These are phyloP conservation scores for Marasmius sp. DNA, from an alignment of 1,284 basidiomycete genomes.

Conservation along the genomic window DNA sequence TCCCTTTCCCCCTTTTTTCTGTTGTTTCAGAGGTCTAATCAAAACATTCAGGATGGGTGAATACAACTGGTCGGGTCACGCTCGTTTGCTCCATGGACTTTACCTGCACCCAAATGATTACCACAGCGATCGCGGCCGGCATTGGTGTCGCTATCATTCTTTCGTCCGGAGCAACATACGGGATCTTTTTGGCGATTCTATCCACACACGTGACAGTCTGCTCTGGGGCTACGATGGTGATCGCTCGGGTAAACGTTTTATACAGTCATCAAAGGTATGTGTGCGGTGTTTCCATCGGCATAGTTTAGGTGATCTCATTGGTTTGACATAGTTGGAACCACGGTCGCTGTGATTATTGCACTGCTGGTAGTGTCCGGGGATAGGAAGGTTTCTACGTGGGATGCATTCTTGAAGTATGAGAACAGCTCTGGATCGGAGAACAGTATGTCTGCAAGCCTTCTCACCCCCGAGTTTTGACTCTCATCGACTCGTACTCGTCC, in stretches of 20 bases:
- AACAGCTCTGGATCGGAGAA: conserved; percentile 71
- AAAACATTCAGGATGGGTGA: conserved; percentile 48
- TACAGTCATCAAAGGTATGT: conserved; percentile 59
- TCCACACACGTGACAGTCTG: conserved; percentile 67
- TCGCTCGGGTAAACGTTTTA: conserved; percentile 72
- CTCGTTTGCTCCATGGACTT: conserved; percentile 76
- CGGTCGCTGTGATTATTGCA: conserved; percentile 57
- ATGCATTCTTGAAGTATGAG: conserved; percentile 69
- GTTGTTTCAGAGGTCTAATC: neutral
- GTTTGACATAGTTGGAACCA: conserved; percentile 48
- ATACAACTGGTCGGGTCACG: conserved; percentile 58
- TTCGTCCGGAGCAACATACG: conserved; percentile 63
- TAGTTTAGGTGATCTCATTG: no score
- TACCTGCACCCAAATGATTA: conserved; percentile 77
- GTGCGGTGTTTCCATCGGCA: neutral
- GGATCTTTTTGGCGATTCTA: conserved; percentile 62
- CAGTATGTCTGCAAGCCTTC: conserved; percentile 35
- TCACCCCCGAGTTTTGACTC: neutral
- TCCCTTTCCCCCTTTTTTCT: neutral
- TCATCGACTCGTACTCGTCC: neutral
- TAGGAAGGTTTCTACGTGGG: conserved; percentile 59
- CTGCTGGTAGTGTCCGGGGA: conserved; percentile 57
- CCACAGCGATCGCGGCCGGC: conserved; percentile 63
- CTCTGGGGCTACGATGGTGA: conserved; percentile 63
- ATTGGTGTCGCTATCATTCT: conserved; percentile 52